A percentile compares a stretch with the other conserved stretches of the same genome.
These are phyloP conservation scores for Orbilia blumenaviensis DNA, from an alignment of 2,329 filamentous ascomycete species.

Conservation along the genomic window DNA sequence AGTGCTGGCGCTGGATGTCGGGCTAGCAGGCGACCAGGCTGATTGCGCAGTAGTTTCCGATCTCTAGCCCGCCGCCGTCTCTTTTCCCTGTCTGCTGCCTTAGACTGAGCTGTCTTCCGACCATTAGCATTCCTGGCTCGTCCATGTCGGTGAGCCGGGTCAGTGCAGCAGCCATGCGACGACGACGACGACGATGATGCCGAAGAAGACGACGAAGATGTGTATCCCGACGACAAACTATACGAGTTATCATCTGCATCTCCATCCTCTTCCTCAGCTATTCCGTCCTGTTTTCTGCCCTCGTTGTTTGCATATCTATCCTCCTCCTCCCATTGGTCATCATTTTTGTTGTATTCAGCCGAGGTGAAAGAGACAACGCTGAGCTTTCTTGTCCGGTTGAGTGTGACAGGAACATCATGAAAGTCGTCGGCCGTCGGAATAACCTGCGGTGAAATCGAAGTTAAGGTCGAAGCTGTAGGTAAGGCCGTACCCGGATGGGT, in stretches of 20 bases:
- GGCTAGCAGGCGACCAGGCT: neutral
- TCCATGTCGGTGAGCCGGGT: conserved; percentile 5
- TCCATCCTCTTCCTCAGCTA: conserved; percentile 6
- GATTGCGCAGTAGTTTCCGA: conserved; percentile 27
- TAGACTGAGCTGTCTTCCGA: neutral
- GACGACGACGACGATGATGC: conserved; percentile 18
- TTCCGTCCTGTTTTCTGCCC: neutral
- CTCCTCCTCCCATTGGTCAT: conserved; percentile 28
- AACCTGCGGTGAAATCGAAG: neutral
- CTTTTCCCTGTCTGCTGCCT: conserved; percentile 22
- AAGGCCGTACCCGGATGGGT: neutral
- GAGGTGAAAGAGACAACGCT: conserved; percentile 50
- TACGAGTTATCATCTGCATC: neutral
- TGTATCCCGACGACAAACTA: conserved; percentile 29
- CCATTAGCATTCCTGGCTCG: neutral
- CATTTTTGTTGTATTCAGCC: conserved; percentile 38
- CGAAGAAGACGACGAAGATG: conserved; percentile 21
- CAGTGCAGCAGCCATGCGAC: neutral
- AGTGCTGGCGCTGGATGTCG: conserved; percentile 4
- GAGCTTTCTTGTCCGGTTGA: conserved; percentile 35
- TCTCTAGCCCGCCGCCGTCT: conserved; percentile 25
- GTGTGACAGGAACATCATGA: neutral
- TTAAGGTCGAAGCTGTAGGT: neutral
- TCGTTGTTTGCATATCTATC: neutral
- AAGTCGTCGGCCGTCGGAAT: neutral